These are phyloP conservation scores for Arthrobotrys entomopaga DNA, from an alignment of 2,329 filamentous ascomycete species.

Conservation along the genomic window DNA sequence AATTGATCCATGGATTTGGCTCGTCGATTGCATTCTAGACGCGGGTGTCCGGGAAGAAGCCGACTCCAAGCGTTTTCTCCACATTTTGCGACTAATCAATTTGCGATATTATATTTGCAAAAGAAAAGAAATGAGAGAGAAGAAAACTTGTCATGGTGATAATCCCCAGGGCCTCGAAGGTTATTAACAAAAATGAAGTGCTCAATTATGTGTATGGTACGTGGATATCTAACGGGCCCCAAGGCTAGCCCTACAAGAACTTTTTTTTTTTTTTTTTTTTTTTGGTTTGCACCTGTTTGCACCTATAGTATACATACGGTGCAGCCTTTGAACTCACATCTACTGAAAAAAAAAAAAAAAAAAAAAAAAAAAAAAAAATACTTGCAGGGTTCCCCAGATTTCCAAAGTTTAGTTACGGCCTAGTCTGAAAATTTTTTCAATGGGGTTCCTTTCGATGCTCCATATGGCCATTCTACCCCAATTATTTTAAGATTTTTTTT, in stretches of 20 bases:
- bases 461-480: conserved; percentile 18
- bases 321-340: no score
- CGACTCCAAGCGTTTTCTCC: conserved; percentile 41
- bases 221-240: background rate
- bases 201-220: no score
- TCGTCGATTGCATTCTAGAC: conserved; percentile 7
- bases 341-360: no score
- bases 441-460: conserved; percentile 6
- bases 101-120: background rate
- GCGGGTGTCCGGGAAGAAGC: conserved; percentile 48
- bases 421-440: conserved; percentile 32
- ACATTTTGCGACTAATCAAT: background rate
- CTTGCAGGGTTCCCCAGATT: conserved; percentile 52
- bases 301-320: no score
- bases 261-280: no score
- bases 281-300: no score
- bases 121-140: background rate
- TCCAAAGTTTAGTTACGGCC: conserved; percentile 30
- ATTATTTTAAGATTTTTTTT: no score
- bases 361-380: conserved; percentile 18
- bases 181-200: background rate
- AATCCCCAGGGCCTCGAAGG: background rate
- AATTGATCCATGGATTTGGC: conserved; percentile 36
- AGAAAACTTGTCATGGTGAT: background rate
- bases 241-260: conserved; percentile 30